Base-by-base conservation (phyloP, 2,329 filamentous ascomycete species). In the Aspergillus sp. region DNA sequence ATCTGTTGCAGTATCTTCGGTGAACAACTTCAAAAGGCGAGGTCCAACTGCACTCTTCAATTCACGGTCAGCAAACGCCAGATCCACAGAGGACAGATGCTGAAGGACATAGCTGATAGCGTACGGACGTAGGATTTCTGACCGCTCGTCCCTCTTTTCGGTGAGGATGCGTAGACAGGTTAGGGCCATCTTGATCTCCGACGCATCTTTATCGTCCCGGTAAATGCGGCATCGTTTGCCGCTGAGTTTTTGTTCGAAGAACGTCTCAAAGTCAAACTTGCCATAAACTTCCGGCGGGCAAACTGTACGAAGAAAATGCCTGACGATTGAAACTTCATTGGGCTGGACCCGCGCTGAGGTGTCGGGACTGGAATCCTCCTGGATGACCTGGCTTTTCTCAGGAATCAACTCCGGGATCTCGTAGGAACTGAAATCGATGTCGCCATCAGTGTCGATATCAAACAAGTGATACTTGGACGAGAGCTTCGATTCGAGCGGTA, bases 211-310 rank as follows among this genome's bases (percentile, higher is more conserved):
- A 37, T 63, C 57, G 32, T 61, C 60, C 5, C 37, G 47, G 19
- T 49, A 51, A 9, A 63, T 63, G 27, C 47, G 49, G 4, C 49
- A 51, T 15, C 43, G 44, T 15, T 54, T 58, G 22, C 47, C 51
- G 3, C 49, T 53, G 4, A 56, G 25, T 39, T 61, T 60, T 7
- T 52, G 48, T 20, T 57, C 46, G 30, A 63, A 60, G 19, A 58
- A 53, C 7, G 57, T 42, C 23, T 63, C 58, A 17, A 63, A 54
- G 6, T 57, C 54, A 15, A 63, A 58, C 41, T 60, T 62, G 10
- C 52, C 43, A 20, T 56, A 56, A 3, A 62, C 27, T 3, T 46
- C 50, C 1, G 55, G 55, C 5, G 60, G 60, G 33, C 59, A 63
- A 2, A 61, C 56, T 4, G 50, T 58, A 7, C 46, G 50, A 5